Evolutionary conservation across 257 asterid species (phyloP).

Genomic region (Fraxinus anomala): DNA sequence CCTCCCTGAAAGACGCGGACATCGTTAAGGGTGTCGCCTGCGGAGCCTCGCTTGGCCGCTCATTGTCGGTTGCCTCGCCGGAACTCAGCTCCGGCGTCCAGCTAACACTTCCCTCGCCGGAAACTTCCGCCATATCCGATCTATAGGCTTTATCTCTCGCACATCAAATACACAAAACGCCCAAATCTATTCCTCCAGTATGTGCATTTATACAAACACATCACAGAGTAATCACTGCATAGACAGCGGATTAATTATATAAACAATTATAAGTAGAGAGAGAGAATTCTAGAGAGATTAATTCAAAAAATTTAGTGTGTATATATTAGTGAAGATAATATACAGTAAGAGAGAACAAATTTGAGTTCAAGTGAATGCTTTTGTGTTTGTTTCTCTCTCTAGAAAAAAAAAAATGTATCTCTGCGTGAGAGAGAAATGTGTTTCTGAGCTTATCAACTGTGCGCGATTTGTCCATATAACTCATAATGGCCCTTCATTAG

Average conservation of each 20-base stretch:
- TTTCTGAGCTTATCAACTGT: background rate
- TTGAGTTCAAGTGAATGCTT: background rate
- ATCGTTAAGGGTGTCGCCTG: constrained; percentile 54
- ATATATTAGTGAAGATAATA: background rate
- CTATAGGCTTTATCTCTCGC: constrained; percentile 39
- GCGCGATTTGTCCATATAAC: background rate
- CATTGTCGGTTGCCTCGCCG: constrained; percentile 62
- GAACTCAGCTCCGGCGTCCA: constrained; percentile 50
- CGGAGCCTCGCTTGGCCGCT: constrained; percentile 25
- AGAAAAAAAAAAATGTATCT: background rate
- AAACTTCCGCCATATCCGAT: constrained; percentile 88
- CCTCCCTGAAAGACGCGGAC: constrained; percentile 84
- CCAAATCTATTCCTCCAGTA: background rate
- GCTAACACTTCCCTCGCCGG: constrained; percentile 69
- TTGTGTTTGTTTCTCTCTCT: background rate
- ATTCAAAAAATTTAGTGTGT: background rate
- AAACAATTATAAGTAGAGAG: background rate
- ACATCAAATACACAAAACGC: constrained; percentile 43
- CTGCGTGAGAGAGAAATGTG: constrained; percentile 1
- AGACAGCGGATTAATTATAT: constrained; percentile 2
- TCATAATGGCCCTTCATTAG: background rate
- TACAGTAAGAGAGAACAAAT: background rate
- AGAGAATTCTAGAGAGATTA: background rate
- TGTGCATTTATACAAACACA: background rate
- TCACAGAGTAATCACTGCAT: background rate